Evolutionary conservation across 2,329 filamentous ascomycete genomes (phyloP).

Genomic region (Chaetomium globosum): DNA sequence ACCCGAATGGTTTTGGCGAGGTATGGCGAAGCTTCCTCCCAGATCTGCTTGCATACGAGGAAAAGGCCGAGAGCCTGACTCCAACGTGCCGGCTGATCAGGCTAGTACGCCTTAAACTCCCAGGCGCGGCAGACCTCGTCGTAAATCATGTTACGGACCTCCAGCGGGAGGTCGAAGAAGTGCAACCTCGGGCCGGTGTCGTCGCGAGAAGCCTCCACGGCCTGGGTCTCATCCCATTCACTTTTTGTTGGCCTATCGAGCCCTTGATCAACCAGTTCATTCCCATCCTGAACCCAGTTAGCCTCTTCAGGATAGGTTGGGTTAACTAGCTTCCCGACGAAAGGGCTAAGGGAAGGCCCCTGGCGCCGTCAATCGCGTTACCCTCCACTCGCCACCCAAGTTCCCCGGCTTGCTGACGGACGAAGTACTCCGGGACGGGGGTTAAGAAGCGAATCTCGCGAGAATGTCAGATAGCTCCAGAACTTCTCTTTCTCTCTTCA

Average conservation of each 20-base stretch:
- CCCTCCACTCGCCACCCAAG: not conserved
- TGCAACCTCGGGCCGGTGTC: not conserved
- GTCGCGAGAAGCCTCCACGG: not conserved
- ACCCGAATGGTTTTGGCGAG: not conserved
- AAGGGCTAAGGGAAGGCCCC: not conserved
- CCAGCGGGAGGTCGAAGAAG: not conserved
- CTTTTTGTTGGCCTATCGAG: not conserved
- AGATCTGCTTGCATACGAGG: not conserved
- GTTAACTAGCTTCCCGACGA: not conserved
- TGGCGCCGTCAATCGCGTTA: not conserved
- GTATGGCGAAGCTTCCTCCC: not conserved
- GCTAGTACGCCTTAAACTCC: not conserved
- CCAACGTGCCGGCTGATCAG: not conserved
- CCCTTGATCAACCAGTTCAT: not conserved
- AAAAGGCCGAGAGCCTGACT: not conserved
- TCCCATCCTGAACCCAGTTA: not conserved
- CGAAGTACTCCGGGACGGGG: constrained; percentile 1
- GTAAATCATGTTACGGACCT: constrained; percentile 2
- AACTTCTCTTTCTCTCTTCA: too few species aligned
- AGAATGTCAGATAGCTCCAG: too few species aligned
- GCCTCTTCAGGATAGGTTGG: not conserved
- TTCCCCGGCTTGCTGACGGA: not conserved
- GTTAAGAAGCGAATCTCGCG: not conserved
- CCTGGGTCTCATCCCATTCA: not conserved
- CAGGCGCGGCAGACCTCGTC: not conserved